Conservation (phyloP, 164 flowering plant species). For the Magnolia changhungtana region DNA sequence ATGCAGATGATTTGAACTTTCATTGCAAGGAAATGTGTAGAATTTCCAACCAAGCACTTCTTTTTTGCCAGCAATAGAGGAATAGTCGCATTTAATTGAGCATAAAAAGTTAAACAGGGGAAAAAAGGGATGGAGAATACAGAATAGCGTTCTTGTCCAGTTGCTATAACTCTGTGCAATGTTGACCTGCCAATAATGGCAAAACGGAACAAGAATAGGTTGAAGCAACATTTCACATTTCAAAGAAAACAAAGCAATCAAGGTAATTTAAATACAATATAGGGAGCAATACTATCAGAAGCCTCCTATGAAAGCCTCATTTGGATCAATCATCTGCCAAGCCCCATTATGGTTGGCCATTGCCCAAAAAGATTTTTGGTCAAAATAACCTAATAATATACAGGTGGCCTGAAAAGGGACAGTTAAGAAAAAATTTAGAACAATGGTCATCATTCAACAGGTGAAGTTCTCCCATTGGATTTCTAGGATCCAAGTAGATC, state of each 20-base stretch:
- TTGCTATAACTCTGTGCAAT: conserved; percentile 69
- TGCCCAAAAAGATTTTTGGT: too few species aligned
- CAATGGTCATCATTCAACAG: neutral
- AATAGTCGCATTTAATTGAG: neutral
- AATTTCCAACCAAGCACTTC: neutral
- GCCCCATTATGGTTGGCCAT: neutral
- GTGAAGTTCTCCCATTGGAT: neutral
- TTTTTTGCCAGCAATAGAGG: neutral
- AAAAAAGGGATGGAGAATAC: conserved; percentile 32
- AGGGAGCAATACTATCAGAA: neutral
- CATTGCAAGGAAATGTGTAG: neutral
- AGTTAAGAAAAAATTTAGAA: neutral
- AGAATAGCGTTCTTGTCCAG: conserved; percentile 76
- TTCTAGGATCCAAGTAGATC: neutral
- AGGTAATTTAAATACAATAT: too few species aligned
- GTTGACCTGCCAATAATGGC: conserved; percentile 58
- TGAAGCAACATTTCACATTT: too few species aligned
- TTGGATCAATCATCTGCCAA: neutral
- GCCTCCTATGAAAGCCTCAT: neutral
- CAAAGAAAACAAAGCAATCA: too few species aligned
- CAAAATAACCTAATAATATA: too few species aligned
- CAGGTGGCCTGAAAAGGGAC: neutral
- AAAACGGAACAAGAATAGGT: neutral
- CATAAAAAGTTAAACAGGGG: neutral
- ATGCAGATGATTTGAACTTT: neutral